Conservation (phyloP, 352 stramenopile genomes). For the Phytophthora foliorum region DNA sequence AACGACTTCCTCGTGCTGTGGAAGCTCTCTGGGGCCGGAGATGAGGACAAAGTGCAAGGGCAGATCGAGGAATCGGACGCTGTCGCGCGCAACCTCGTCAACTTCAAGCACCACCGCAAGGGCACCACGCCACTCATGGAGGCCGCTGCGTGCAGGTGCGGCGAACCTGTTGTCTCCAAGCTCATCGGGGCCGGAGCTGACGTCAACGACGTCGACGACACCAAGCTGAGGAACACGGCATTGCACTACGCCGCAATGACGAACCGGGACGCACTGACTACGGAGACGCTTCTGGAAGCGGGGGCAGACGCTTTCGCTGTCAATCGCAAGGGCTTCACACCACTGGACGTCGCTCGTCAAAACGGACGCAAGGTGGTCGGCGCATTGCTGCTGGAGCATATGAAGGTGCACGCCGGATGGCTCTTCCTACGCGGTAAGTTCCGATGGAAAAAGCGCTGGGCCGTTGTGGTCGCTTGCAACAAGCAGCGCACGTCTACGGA, state of each 20-base stretch:
- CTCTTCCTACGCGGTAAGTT: slow-evolving; percentile 55
- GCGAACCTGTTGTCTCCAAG: slow-evolving; percentile 51
- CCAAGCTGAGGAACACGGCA: slow-evolving; percentile 59
- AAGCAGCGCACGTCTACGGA: slow-evolving; percentile 56
- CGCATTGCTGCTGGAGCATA: slow-evolving; percentile 55
- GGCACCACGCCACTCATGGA: slow-evolving; percentile 79
- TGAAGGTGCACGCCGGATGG: slow-evolving; percentile 70
- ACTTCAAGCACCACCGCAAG: slow-evolving; percentile 52
- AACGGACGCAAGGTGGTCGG: slow-evolving; percentile 51
- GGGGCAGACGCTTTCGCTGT: slow-evolving; percentile 61
- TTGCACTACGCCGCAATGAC: slow-evolving; percentile 71
- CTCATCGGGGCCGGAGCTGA: slow-evolving; percentile 64
- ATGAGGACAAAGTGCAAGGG: slow-evolving; percentile 38
- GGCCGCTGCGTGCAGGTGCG: slow-evolving; percentile 53
- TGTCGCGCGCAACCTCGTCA: slow-evolving; percentile 42
- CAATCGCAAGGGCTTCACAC: slow-evolving; percentile 65
- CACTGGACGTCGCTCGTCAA: slow-evolving; percentile 73
- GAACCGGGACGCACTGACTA: slow-evolving; percentile 45
- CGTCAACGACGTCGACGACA: slow-evolving; percentile 50
- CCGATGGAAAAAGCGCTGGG: slow-evolving; percentile 75
- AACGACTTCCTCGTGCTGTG: slow-evolving; percentile 43
- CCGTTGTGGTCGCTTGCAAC: slow-evolving; percentile 68
- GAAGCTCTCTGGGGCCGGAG: slow-evolving; percentile 38
- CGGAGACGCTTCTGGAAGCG: slow-evolving; percentile 62
- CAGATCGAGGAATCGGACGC: slow-evolving; percentile 42